A percentile compares a stretch with the other conserved stretches of the same genome.
Conservation (phyloP, 2,329 filamentous ascomycete genomes). For the Colletotrichum echinochloae region DNA sequence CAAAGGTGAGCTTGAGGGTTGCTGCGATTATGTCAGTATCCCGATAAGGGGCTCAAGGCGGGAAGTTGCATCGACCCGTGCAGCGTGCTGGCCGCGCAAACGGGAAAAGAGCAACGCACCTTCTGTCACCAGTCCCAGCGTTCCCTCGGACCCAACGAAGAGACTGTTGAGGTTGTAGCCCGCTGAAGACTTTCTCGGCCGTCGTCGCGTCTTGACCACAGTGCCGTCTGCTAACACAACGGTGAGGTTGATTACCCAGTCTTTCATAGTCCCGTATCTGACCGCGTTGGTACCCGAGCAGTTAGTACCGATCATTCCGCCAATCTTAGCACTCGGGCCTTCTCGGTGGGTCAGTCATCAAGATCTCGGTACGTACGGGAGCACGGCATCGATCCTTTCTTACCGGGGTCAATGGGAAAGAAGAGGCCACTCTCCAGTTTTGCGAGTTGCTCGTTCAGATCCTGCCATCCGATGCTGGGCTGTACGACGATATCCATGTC, state of each 20-base stretch:
- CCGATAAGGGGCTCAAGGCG: background rate
- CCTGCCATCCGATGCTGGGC: conserved; percentile 92
- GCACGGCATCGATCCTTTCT: conserved; percentile 40
- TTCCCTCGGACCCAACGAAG: conserved; percentile 86
- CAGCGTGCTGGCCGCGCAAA: background rate
- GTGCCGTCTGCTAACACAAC: conserved; percentile 84
- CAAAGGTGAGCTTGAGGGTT: conserved; percentile 81
- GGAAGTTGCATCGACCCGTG: background rate
- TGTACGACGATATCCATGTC: conserved; percentile 96
- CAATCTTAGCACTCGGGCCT: conserved; percentile 76
- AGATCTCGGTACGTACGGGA: background rate
- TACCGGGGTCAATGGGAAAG: conserved; percentile 88
- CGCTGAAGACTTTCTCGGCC: conserved; percentile 84
- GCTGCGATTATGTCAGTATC: conserved; percentile 52
- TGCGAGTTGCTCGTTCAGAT: conserved; percentile 78
- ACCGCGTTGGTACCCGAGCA: conserved; percentile 84
- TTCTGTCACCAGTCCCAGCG: conserved; percentile 84
- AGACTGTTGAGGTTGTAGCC: conserved; percentile 86
- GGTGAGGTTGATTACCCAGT: conserved; percentile 87
- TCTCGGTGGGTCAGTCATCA: conserved; percentile 12
- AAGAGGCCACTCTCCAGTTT: conserved; percentile 82
- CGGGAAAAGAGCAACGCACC: conserved; percentile 48
- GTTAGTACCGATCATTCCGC: conserved; percentile 86
- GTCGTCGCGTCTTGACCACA: conserved; percentile 80
- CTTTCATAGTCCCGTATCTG: conserved; percentile 87